Base-by-base conservation (phyloP, 2,329 filamentous ascomycete genomes). In the Septoria linicola region DNA sequence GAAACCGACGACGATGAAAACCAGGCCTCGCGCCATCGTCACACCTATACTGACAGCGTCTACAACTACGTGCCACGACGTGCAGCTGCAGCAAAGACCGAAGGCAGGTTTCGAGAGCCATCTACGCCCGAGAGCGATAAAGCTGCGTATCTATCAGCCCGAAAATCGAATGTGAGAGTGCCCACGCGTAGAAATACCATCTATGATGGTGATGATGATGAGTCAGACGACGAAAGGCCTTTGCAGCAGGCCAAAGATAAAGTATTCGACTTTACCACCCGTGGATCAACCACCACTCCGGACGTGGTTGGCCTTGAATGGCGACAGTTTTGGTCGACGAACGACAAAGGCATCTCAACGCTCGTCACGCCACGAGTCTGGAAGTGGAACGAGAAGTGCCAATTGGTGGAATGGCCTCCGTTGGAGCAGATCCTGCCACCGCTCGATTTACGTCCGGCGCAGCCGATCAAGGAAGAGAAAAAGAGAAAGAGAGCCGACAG, bases 321-420 rank as follows among this genome's bases (percentile, higher is more conserved):
- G 25, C 41, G 41, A 20, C 41, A 43, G 17, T 43, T 17, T 19
- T 43, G 41, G 41, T 8, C 19, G 30, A 4, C 17, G 1, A 19
- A 19, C 19, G 16, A 16, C 14, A 27, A 41, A n/a, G 49, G 49
- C 14, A 35, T 27, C 7, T 23, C 23, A 30, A 3, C 37, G 8
- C 27, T 32, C 3, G 31, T 41, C 8, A 45, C 37, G 27, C 35
- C 35, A 13, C 30, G 49, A 3, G 23, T 25, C 14, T 50, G 46
- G 46, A 30, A 39, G n/a, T 49, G 45, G 41, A 41, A 45, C 14
- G 37, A 50, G 11, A 47, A 20, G 4, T 25, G 45, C 34, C 41
- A 43, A 21, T 16, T 49, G 17, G 20, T 49, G 14, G 32, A 35
- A 19, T 37, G 35, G 14, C 47, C 40, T 8, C 30, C 41, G 17